Percentiles rank a stretch among this genome's conserved stretches.
phyloP scores from a whole-genome alignment of 192 early-diverging fungal genomes.

The Lobosporangium transversale region DNA sequence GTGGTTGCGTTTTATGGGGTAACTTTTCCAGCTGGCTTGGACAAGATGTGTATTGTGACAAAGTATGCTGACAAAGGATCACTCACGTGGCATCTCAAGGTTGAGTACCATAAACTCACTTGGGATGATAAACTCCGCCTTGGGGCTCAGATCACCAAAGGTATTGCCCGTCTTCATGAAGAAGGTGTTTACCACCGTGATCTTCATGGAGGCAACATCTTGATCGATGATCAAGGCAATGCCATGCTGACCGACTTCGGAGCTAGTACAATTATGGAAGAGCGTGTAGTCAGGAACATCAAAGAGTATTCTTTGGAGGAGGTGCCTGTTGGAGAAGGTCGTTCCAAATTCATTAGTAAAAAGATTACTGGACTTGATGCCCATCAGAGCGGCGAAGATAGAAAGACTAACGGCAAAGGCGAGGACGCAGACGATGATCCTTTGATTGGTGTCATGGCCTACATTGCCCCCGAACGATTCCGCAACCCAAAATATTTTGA shows the following conservation, averaged over 20 bases:
- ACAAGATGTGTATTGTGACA: conserved; percentile 49
- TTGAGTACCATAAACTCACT: conserved; percentile 40
- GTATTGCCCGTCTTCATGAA: conserved; percentile 38
- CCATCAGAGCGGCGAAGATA: conserved; percentile 2
- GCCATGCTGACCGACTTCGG: conserved; percentile 52
- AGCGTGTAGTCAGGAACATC: conserved; percentile 33
- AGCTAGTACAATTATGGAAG: conserved; percentile 44
- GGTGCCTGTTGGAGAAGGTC: background rate
- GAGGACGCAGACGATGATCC: conserved; percentile 13
- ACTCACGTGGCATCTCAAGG: conserved; percentile 48
- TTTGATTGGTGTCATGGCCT: conserved; percentile 48
- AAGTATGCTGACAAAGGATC: conserved; percentile 51
- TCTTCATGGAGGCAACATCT: conserved; percentile 49
- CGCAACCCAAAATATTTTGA: conserved; percentile 46
- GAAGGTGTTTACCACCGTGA: conserved; percentile 51
- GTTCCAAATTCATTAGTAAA: conserved; percentile 35
- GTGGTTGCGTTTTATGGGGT: conserved; percentile 43
- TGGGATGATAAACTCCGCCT: conserved; percentile 51
- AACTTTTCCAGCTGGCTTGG: conserved; percentile 29
- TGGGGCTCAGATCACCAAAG: conserved; percentile 36
- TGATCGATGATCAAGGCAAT: conserved; percentile 34
- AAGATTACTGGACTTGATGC: conserved; percentile 12
- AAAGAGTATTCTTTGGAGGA: conserved; percentile 19
- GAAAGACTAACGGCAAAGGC: background rate
- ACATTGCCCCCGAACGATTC: conserved; percentile 50